phyloP scores from a whole-genome alignment of 2,329 filamentous ascomycete genomes.

The Fusarium sp. region DNA sequence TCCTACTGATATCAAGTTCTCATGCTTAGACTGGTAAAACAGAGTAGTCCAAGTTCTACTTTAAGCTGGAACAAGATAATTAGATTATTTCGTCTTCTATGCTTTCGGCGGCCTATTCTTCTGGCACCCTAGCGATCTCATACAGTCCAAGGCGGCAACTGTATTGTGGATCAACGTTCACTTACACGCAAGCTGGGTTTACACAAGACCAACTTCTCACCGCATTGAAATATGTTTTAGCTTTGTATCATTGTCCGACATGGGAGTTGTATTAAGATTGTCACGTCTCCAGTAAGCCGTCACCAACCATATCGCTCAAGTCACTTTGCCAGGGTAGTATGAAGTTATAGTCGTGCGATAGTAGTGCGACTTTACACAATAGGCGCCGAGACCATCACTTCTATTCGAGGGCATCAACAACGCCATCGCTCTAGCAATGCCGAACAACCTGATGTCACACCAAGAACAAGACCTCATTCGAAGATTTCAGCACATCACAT shows the following conservation, averaged over 20 bases:
- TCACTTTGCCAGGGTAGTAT: constrained; percentile 23
- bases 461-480: constrained; percentile 28
- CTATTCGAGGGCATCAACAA: constrained; percentile 26
- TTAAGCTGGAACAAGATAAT: background rate
- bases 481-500: constrained; percentile 37
- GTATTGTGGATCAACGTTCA: background rate
- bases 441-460: constrained; percentile 31
- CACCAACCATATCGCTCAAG: constrained; percentile 38
- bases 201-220: constrained; percentile 6
- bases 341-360: constrained; percentile 36
- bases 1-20: background rate
- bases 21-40: background rate
- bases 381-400: constrained; percentile 31
- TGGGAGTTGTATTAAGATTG: constrained; percentile 25
- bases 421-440: constrained; percentile 9
- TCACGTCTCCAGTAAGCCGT: constrained; percentile 17
- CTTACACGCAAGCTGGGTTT: background rate
- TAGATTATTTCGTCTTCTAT: background rate
- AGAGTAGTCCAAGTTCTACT: background rate
- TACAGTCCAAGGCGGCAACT: background rate
- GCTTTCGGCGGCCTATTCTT: background rate
- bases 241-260: background rate
- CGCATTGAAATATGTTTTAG: constrained; percentile 20
- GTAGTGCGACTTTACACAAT: constrained; percentile 33
- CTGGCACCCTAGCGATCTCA: background rate